Evolutionary conservation across 2,329 filamentous ascomycete species (phyloP).

Genomic region (Graphiopsis chlorocephala): DNA sequence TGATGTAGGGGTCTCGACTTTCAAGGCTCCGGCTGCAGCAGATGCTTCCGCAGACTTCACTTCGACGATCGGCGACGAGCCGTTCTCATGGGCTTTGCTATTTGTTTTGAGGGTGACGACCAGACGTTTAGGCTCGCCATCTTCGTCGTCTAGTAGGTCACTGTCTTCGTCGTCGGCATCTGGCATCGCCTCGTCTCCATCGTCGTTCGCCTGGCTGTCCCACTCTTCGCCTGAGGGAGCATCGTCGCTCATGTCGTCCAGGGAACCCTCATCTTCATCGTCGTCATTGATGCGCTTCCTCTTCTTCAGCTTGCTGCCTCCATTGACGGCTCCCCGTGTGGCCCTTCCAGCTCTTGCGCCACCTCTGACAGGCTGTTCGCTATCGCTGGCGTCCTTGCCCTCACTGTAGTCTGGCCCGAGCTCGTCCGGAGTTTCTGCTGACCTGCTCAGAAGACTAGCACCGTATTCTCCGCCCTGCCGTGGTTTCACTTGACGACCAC

Average conservation of each 20-base stretch:
- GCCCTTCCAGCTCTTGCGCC: conserved; percentile 46
- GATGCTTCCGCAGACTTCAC: not conserved
- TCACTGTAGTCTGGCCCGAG: conserved; percentile 25
- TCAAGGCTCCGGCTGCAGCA: conserved; percentile 1
- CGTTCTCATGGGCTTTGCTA: not conserved
- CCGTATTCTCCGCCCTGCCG: conserved; percentile 63
- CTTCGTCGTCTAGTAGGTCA: conserved; percentile 1
- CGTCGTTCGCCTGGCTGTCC: conserved; percentile 19
- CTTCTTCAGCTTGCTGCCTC: conserved; percentile 35
- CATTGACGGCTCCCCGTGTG: conserved; percentile 31
- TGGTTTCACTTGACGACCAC: conserved; percentile 78
- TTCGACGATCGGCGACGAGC: not conserved
- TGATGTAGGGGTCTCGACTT: not conserved
- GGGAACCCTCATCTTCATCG: conserved; percentile 50
- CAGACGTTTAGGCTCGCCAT: conserved; percentile 12
- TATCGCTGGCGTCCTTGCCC: conserved; percentile 39
- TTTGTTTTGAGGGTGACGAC: conserved; percentile 13
- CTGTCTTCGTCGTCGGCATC: conserved; percentile 8
- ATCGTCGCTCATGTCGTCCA: conserved; percentile 62
- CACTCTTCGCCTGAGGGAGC: conserved; percentile 62
- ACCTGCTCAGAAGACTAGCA: conserved; percentile 57
- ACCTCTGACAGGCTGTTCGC: conserved; percentile 41
- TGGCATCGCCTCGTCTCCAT: conserved; percentile 10
- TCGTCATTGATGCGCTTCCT: conserved; percentile 49
- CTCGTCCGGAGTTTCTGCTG: conserved; percentile 43